Conservation (phyloP, 208 protist species). For the Trypanosomatidae sp. region DNA sequence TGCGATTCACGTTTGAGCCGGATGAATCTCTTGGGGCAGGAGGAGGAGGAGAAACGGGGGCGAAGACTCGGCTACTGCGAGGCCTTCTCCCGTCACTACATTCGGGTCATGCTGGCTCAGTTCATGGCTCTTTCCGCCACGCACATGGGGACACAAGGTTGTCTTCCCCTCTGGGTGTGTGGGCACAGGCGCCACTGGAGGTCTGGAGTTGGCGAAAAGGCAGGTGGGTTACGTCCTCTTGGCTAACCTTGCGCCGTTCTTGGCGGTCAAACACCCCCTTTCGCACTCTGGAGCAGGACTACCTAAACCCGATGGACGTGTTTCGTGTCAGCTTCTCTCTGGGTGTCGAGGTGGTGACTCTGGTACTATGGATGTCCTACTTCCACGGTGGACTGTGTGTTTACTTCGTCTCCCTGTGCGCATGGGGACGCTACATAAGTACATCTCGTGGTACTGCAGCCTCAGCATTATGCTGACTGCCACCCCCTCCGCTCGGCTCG, state of each 20-base stretch:
- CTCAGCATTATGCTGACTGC: conserved; percentile 65
- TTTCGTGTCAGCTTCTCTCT: conserved; percentile 35
- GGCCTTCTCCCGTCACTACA: conserved; percentile 32
- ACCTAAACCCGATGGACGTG: conserved; percentile 42
- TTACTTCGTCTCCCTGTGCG: conserved; percentile 31
- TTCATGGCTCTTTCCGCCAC: conserved; percentile 55
- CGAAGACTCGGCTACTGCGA: conserved; percentile 53
- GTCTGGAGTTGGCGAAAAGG: conserved; percentile 28
- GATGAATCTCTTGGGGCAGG: not conserved
- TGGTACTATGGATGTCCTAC: conserved; percentile 24
- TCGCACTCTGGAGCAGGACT: conserved; percentile 28
- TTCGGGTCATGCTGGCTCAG: conserved; percentile 49
- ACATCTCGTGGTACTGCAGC: conserved; percentile 58
- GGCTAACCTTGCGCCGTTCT: conserved; percentile 42
- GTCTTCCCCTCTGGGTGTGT: conserved; percentile 55
- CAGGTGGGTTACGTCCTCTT: conserved; percentile 45
- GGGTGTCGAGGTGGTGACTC: conserved; percentile 12
- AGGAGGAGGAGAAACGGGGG: not conserved
- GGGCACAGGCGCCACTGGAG: conserved; percentile 26
- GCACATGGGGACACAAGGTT: conserved; percentile 35
- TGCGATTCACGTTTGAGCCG: too few relatives aligned
- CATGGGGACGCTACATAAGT: conserved; percentile 33
- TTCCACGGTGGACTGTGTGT: not conserved
- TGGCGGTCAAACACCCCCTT: conserved; percentile 53
- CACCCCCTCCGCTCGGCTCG: conserved; percentile 25